Conservation (phyloP, 192 early-diverging fungal genomes). For the Coemansia sp. region DNA sequence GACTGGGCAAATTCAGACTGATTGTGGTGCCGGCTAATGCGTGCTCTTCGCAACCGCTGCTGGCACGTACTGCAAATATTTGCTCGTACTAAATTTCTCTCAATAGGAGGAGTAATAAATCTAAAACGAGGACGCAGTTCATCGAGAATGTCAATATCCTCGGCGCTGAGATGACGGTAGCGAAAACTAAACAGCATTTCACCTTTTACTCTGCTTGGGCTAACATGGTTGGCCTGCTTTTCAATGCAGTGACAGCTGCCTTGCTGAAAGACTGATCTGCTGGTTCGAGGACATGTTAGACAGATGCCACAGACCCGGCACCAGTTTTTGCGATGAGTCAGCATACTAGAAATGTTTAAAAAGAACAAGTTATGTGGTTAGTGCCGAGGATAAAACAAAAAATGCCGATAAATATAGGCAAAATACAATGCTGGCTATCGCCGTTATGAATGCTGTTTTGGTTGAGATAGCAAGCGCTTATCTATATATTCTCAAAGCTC, state of each 20-base stretch:
- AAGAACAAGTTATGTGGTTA: neutral
- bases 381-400: neutral
- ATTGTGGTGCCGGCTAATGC: constrained; percentile 9
- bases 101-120: constrained; percentile 38
- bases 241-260: constrained; percentile 36
- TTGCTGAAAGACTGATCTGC: constrained; percentile 29
- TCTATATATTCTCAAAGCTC: constrained; percentile 1
- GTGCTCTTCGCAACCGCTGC: constrained; percentile 48
- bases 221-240: constrained; percentile 38
- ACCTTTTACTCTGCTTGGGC: constrained; percentile 38
- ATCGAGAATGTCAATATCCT: constrained; percentile 42
- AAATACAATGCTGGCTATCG: neutral
- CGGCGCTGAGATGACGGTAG: constrained; percentile 50
- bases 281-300: constrained; percentile 45
- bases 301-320: constrained; percentile 49
- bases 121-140: constrained; percentile 38
- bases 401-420: neutral
- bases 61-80: constrained; percentile 56
- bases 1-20: neutral
- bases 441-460: neutral
- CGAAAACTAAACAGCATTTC: constrained; percentile 50
- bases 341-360: constrained; percentile 16
- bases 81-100: constrained; percentile 39
- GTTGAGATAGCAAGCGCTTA: neutral
- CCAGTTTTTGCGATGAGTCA: constrained; percentile 52